These are phyloP conservation scores for Stemphylium lycopersici DNA, from an alignment of 2,329 filamentous ascomycete species.

Conservation along the genomic window DNA sequence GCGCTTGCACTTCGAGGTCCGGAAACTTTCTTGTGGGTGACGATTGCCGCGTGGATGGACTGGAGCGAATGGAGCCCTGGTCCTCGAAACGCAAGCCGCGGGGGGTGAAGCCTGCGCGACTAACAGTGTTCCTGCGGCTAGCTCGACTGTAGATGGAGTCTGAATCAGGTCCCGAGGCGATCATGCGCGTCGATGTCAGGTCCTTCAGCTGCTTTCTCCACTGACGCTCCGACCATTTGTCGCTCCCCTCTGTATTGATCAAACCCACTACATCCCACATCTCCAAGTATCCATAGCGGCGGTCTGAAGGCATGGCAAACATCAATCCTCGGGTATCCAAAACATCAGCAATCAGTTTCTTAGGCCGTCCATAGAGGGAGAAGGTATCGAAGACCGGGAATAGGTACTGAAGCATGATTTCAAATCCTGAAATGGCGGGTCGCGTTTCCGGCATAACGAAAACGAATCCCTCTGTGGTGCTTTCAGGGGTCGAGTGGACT, in stretches of 20 bases:
- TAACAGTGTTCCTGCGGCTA: constrained; percentile 53
- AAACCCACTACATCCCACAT: constrained; percentile 81
- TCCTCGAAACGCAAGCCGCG: constrained; percentile 53
- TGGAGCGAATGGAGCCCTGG: constrained; percentile 49
- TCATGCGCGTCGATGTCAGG: constrained; percentile 79
- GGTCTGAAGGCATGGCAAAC: constrained; percentile 95
- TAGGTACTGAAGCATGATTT: constrained; percentile 90
- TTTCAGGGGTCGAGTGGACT: constrained; percentile 79
- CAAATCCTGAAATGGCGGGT: constrained; percentile 90
- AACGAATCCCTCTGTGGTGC: constrained; percentile 87
- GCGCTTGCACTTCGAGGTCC: constrained; percentile 33
- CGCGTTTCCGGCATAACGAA: constrained; percentile 97
- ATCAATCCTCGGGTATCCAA: constrained; percentile 89
- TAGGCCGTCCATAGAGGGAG: constrained; percentile 86
- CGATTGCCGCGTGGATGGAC: constrained; percentile 52
- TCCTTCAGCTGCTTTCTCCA: constrained; percentile 93
- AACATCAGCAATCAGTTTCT: constrained; percentile 82
- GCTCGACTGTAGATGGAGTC: constrained; percentile 48
- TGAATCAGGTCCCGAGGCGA: constrained; percentile 40
- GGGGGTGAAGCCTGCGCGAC: constrained; percentile 48
- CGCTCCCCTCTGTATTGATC: constrained; percentile 78
- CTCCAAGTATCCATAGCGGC: constrained; percentile 88
- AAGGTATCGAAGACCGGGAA: constrained; percentile 96
- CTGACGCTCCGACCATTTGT: constrained; percentile 80
- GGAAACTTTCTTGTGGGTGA: constrained; percentile 47